A percentile compares a stretch with the other conserved stretches of the same genome.
Evolutionary conservation across 2,329 filamentous ascomycete species (phyloP).

Genomic region (Sarocladium oryzae): DNA sequence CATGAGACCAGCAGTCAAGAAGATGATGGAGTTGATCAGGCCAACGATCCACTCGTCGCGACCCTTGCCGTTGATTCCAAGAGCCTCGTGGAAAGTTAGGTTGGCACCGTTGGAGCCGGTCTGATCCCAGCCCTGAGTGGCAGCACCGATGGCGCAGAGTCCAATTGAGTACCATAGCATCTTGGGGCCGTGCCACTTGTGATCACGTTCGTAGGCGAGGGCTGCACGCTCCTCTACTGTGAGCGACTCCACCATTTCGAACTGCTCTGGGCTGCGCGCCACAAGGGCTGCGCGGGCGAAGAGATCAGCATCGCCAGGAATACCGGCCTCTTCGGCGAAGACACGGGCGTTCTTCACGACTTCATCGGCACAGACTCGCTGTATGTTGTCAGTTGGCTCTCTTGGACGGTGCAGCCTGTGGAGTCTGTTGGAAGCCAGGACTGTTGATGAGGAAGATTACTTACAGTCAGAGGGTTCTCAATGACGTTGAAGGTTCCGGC

Average conservation of each 20-base stretch:
- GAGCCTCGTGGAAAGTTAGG: constrained; percentile 46
- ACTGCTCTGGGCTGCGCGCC: constrained; percentile 22
- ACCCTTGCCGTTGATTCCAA: constrained; percentile 28
- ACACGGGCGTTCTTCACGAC: constrained; percentile 34
- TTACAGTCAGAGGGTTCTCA: constrained; percentile 10
- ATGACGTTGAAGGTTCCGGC: constrained; percentile 10
- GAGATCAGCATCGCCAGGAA: constrained; percentile 40
- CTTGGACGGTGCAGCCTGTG: too few relatives aligned
- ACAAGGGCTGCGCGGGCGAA: constrained; percentile 32
- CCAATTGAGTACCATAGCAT: constrained; percentile 39
- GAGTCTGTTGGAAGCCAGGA: too few relatives aligned
- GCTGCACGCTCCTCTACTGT: constrained; percentile 27
- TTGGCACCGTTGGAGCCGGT: constrained; percentile 57
- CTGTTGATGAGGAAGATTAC: neutral
- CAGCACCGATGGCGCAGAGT: constrained; percentile 49
- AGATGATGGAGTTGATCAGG: constrained; percentile 27
- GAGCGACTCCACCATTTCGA: constrained; percentile 22
- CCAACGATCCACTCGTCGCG: constrained; percentile 38
- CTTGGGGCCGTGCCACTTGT: constrained; percentile 50
- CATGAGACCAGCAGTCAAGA: constrained; percentile 46
- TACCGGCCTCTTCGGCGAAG: constrained; percentile 42
- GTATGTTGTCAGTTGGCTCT: too few relatives aligned
- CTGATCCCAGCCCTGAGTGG: constrained; percentile 58
- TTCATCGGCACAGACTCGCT: constrained; percentile 20
- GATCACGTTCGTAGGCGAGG: constrained; percentile 40